These are phyloP conservation scores for Quercus cerris DNA, from an alignment of 306 rosid genomes.

Conservation along the genomic window DNA sequence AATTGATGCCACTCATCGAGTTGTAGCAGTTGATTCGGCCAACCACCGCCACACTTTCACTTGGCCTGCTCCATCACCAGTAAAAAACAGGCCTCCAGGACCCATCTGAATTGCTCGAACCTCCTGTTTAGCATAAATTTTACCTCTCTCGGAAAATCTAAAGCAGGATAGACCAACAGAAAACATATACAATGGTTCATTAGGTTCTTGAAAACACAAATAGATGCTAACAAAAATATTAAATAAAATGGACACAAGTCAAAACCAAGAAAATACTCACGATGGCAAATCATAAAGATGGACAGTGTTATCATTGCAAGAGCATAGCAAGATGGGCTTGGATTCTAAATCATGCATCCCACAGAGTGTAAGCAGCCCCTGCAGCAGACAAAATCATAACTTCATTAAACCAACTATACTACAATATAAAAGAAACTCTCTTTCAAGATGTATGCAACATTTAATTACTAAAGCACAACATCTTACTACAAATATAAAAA, in stretches of 20 bases:
- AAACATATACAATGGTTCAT: background rate
- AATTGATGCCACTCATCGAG: slow-evolving; percentile 24
- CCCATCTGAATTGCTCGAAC: slow-evolving; percentile 77
- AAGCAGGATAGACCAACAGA: slow-evolving; percentile 11
- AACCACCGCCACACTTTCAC: slow-evolving; percentile 87
- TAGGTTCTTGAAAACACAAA: slow-evolving; percentile 14
- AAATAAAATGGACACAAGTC: background rate
- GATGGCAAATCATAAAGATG: slow-evolving; percentile 93
- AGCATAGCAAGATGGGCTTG: slow-evolving; percentile 79
- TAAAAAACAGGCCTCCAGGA: slow-evolving; percentile 83
- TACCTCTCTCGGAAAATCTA: slow-evolving; percentile 93
- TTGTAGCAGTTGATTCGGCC: slow-evolving; percentile 34
- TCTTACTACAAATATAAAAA: background rate
- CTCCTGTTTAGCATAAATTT: slow-evolving; percentile 69
- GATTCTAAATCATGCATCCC: slow-evolving; percentile 91
- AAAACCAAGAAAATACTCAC: slow-evolving; percentile 45
- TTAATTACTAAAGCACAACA: background rate
- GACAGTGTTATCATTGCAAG: slow-evolving; percentile 87
- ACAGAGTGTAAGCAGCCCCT: slow-evolving; percentile 82
- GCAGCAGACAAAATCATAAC: slow-evolving; percentile 19
- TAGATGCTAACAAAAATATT: background rate
- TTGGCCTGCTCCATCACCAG: slow-evolving; percentile 91
- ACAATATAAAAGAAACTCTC: background rate
- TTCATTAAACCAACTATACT: slow-evolving; percentile 2
- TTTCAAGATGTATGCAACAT: background rate